Evolutionary conservation across 441 rosid genomes (phyloP).

Genomic region (Breynia disticha): DNA sequence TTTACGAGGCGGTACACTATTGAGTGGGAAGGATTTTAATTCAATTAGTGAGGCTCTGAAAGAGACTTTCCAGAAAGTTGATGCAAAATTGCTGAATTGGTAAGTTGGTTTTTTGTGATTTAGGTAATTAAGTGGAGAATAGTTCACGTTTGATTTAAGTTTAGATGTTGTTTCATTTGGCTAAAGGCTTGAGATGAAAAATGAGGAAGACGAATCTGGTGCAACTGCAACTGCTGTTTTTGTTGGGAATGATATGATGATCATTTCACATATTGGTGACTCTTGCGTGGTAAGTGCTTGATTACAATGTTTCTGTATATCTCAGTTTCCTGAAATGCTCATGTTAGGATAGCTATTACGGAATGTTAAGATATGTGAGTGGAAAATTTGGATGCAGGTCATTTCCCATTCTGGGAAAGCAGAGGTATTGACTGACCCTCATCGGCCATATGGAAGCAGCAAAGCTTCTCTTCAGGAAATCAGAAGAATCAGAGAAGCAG

Average conservation of each 20-base stretch:
- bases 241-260: constrained; percentile 41
- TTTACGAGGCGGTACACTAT: constrained; percentile 63
- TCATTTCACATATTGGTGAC: constrained; percentile 83
- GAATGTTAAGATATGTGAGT: too few species aligned
- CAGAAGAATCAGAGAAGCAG: constrained; percentile 92
- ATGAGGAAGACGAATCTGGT: constrained; percentile 68
- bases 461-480: constrained; percentile 62
- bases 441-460: constrained; percentile 79
- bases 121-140: neutral
- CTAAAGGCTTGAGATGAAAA: constrained; percentile 55
- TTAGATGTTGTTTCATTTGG: constrained; percentile 26
- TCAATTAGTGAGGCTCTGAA: constrained; percentile 39
- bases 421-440: constrained; percentile 62
- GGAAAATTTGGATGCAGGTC: constrained; percentile 39
- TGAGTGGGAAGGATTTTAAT: constrained; percentile 45
- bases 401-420: constrained; percentile 66
- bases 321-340: neutral
- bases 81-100: constrained; percentile 56
- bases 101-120: constrained; percentile 16
- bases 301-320: neutral
- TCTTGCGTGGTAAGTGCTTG: constrained; percentile 51
- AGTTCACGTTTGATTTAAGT: constrained; percentile 11
- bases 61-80: constrained; percentile 63
- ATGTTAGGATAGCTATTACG: too few species aligned
- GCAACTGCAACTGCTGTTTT: constrained; percentile 76